phyloP scores from a whole-genome alignment of 352 stramenopile genomes.

The Phytophthora melonis region DNA sequence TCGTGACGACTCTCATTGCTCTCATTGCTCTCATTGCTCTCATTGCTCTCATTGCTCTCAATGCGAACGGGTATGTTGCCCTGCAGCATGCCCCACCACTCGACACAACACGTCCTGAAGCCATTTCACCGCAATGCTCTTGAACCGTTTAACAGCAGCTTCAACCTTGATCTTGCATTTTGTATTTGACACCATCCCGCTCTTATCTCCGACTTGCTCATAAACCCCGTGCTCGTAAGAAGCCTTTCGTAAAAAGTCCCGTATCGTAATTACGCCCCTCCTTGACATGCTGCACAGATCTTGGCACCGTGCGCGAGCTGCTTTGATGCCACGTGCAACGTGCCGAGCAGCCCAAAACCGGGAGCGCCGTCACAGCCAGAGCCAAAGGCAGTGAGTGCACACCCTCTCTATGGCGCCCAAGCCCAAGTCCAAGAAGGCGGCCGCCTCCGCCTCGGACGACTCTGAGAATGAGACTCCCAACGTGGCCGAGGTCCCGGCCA shows the following conservation, averaged over 20 bases:
- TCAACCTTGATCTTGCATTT: not conserved
- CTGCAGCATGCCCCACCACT: too few relatives aligned
- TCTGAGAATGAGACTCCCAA: slow-evolving; percentile 29
- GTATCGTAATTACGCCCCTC: slow-evolving; percentile 38
- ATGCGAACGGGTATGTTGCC: too few relatives aligned
- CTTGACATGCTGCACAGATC: slow-evolving; percentile 36
- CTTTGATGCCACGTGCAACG: slow-evolving; percentile 46
- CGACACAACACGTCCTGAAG: too few relatives aligned
- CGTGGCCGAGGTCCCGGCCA: slow-evolving; percentile 20
- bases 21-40: too few relatives aligned
- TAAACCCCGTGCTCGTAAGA: slow-evolving; percentile 12
- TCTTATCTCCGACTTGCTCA: slow-evolving; percentile 7
- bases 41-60: too few relatives aligned
- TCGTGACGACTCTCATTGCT: too few relatives aligned
- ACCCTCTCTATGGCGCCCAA: slow-evolving; percentile 59
- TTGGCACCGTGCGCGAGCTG: slow-evolving; percentile 18
- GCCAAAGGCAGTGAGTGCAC: slow-evolving; percentile 8
- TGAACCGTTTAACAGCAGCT: not conserved
- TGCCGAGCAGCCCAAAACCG: slow-evolving; percentile 21
- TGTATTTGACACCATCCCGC: not conserved
- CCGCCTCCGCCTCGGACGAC: slow-evolving; percentile 20
- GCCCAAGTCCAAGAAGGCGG: slow-evolving; percentile 67
- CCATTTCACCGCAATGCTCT: not conserved
- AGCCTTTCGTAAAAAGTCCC: slow-evolving; percentile 11
- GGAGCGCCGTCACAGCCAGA: slow-evolving; percentile 22